A percentile compares a stretch with the other conserved stretches of the same genome.
Conservation (phyloP, 1,139 yeast genomes). For the Candida sp. region DNA sequence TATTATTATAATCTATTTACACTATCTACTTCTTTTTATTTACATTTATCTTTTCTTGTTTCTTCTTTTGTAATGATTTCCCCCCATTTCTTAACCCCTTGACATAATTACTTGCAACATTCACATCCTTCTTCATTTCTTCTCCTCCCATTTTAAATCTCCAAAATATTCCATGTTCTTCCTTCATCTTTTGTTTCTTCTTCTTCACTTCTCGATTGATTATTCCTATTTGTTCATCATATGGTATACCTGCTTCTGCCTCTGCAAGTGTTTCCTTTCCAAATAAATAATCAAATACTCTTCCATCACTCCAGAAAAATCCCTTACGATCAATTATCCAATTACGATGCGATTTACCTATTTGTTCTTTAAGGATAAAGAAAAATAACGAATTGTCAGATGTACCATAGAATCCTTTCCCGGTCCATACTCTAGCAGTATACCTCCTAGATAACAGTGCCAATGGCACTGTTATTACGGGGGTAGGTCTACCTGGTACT, state of each 20-base stretch:
- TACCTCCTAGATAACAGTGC: constrained; percentile 52
- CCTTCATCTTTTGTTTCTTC: constrained; percentile 35
- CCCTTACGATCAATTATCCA: constrained; percentile 86
- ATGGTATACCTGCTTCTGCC: constrained; percentile 74
- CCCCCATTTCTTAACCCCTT: constrained; percentile 5
- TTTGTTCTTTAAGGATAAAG: constrained; percentile 61
- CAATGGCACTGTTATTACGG: constrained; percentile 67
- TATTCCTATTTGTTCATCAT: constrained; percentile 52
- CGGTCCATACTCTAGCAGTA: constrained; percentile 74
- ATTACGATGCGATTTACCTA: constrained; percentile 43
- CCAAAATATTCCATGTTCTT: constrained; percentile 39
- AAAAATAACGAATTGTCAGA: constrained; percentile 72
- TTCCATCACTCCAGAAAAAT: constrained; percentile 88
- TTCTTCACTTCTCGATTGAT: constrained; percentile 36
- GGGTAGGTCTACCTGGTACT: constrained; percentile 74
- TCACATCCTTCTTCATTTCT: constrained; percentile 30
- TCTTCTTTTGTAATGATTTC: constrained; percentile 4
- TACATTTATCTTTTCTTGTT: constrained; percentile 3
- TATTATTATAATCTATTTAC: too few relatives aligned
- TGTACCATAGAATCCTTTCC: constrained; percentile 84
- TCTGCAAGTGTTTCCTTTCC: constrained; percentile 75
- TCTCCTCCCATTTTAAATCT: constrained; percentile 36
- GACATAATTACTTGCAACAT: constrained; percentile 18
- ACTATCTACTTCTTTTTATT: too few relatives aligned
- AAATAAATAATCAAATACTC: constrained; percentile 75